Conservation (phyloP, 148 eudicot species). For the Vaccinium vitisidaea region DNA sequence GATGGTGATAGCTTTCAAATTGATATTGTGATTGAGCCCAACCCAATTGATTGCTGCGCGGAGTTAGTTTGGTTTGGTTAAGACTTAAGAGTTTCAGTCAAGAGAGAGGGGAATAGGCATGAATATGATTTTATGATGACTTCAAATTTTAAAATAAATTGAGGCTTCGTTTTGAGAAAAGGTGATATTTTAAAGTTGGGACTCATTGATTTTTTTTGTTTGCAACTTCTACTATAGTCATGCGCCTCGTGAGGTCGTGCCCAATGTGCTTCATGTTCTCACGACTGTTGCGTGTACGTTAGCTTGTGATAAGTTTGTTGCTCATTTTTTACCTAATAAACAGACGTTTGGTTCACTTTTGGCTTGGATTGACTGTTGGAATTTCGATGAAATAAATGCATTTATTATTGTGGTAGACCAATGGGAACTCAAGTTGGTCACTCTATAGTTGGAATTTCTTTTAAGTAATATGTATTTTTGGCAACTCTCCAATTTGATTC, state of each 20-base stretch:
- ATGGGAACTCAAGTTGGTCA: no score
- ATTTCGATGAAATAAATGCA: background rate
- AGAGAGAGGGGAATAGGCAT: background rate
- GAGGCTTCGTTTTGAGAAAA: background rate
- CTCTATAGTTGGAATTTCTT: no score
- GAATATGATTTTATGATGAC: background rate
- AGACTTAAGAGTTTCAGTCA: background rate
- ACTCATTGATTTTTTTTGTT: background rate
- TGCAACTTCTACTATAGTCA: background rate
- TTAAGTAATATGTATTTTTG: no score
- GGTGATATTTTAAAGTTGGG: background rate
- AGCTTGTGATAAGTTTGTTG: background rate
- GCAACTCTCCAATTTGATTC: no score
- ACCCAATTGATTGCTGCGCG: background rate
- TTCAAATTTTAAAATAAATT: no score
- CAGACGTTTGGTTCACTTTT: background rate
- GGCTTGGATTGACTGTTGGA: background rate
- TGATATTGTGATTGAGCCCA: background rate
- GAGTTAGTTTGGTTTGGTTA: background rate
- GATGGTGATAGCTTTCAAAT: background rate
- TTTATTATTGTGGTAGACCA: no score
- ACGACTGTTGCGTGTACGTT: background rate
- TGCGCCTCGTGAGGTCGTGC: background rate
- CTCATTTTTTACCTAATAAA: background rate
- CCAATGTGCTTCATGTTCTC: background rate